These are phyloP conservation scores for Bretschneidera sinensis DNA, from an alignment of 345 rosid genomes.

Conservation along the genomic window DNA sequence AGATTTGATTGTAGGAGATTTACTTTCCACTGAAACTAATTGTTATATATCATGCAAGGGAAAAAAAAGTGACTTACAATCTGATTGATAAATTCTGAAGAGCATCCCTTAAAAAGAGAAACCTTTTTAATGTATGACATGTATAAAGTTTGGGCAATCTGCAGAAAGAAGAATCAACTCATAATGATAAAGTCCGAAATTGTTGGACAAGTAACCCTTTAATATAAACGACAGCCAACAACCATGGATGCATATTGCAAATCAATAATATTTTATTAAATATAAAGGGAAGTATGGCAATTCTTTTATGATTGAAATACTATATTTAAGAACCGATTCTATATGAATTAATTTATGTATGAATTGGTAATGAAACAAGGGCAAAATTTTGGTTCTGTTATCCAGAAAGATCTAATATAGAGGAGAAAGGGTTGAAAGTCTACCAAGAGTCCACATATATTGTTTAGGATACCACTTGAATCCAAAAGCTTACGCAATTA, in stretches of 20 bases:
- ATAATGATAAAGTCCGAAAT: not conserved
- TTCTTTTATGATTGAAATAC: too few relatives aligned
- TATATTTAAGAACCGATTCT: too few relatives aligned
- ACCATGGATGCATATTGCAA: not conserved
- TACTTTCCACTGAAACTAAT: not conserved
- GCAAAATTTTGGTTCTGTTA: too few relatives aligned
- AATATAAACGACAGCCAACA: not conserved
- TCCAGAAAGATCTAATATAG: too few relatives aligned
- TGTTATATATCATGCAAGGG: not conserved
- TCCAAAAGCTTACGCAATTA: too few relatives aligned
- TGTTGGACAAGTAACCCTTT: too few relatives aligned
- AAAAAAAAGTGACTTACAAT: conserved; percentile 47
- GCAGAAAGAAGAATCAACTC: conserved; percentile 15
- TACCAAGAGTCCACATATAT: too few relatives aligned
- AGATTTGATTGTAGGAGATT: not conserved
- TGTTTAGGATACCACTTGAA: too few relatives aligned
- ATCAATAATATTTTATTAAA: not conserved
- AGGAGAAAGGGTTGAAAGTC: too few relatives aligned
- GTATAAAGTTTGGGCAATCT: conserved; percentile 73
- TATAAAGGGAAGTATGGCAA: not conserved
- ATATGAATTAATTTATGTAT: too few relatives aligned
- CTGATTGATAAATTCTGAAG: conserved; percentile 79
- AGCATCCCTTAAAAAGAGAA: conserved; percentile 67
- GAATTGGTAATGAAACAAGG: too few relatives aligned
- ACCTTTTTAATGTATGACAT: conserved; percentile 53